Evolutionary conservation across 768 basidiomycete species (phyloP).

Genomic region (Mycena olivaceomarginata): DNA sequence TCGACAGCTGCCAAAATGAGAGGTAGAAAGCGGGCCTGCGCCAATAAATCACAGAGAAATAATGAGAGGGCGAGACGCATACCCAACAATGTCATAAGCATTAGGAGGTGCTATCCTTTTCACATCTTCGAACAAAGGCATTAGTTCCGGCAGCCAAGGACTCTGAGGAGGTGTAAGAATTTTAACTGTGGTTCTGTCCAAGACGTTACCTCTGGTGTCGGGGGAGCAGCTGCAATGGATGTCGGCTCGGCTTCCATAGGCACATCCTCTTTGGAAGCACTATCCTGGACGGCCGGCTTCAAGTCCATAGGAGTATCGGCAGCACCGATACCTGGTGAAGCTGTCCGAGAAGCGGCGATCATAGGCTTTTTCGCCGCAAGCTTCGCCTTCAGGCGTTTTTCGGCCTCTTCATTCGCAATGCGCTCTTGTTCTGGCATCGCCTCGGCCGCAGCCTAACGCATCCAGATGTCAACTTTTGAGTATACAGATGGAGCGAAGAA

Average conservation of each 20-base stretch:
- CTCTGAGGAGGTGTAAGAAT: slow-evolving; percentile 61
- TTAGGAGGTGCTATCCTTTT: slow-evolving; percentile 81
- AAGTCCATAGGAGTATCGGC: slow-evolving; percentile 51
- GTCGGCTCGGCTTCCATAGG: slow-evolving; percentile 73
- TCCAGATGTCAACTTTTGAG: slow-evolving; percentile 20
- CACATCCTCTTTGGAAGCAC: slow-evolving; percentile 62
- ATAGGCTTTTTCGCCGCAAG: slow-evolving; percentile 87
- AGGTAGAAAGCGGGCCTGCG: slow-evolving; percentile 92
- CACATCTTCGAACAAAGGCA: slow-evolving; percentile 84
- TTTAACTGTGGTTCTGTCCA: not conserved
- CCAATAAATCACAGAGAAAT: slow-evolving; percentile 27
- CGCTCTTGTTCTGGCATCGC: slow-evolving; percentile 82
- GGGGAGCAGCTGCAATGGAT: slow-evolving; percentile 46
- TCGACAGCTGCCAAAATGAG: slow-evolving; percentile 97
- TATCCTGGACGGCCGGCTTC: slow-evolving; percentile 46
- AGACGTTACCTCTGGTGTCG: slow-evolving; percentile 60
- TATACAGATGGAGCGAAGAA: not conserved
- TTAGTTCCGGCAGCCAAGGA: slow-evolving; percentile 89
- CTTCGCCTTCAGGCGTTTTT: slow-evolving; percentile 88
- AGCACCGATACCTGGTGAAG: slow-evolving; percentile 72
- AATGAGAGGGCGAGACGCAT: not conserved
- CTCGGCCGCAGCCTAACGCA: slow-evolving; percentile 73
- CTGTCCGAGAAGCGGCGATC: slow-evolving; percentile 71
- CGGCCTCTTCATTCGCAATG: slow-evolving; percentile 82
- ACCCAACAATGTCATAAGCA: slow-evolving; percentile 84